These are phyloP conservation scores for Fraxinus latifolia DNA, from an alignment of 305 asterid species.

Conservation along the genomic window DNA sequence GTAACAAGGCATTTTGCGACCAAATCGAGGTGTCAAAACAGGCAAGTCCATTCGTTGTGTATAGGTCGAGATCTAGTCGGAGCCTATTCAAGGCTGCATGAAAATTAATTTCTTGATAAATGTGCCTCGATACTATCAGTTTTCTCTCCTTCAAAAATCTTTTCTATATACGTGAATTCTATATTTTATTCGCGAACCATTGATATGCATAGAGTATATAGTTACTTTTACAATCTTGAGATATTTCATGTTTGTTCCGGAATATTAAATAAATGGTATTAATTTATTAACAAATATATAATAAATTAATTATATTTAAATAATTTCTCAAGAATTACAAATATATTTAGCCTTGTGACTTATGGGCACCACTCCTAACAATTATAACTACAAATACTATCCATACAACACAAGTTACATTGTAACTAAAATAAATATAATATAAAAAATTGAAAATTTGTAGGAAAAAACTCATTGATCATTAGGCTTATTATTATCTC, in stretches of 20 bases:
- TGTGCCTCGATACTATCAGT: background rate
- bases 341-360: background rate
- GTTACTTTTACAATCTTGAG: background rate
- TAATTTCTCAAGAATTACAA: background rate
- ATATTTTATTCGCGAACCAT: background rate
- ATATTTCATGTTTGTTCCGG: background rate
- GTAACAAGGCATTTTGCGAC: background rate
- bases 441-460: background rate
- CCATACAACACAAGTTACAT: background rate
- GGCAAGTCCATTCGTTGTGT: background rate
- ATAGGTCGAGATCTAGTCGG: background rate
- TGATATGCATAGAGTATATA: background rate
- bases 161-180: background rate
- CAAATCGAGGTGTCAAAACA: background rate
- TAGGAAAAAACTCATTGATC: background rate
- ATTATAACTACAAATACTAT: no score
- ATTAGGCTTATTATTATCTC: background rate
- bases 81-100: background rate
- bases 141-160: background rate
- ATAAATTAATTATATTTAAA: no score
- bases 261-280: no score
- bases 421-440: no score
- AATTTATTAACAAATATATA: background rate
- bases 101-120: background rate
- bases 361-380: no score